These are phyloP conservation scores for Exophiala viscosa DNA, from an alignment of 2,329 filamentous ascomycete genomes.

Conservation along the genomic window DNA sequence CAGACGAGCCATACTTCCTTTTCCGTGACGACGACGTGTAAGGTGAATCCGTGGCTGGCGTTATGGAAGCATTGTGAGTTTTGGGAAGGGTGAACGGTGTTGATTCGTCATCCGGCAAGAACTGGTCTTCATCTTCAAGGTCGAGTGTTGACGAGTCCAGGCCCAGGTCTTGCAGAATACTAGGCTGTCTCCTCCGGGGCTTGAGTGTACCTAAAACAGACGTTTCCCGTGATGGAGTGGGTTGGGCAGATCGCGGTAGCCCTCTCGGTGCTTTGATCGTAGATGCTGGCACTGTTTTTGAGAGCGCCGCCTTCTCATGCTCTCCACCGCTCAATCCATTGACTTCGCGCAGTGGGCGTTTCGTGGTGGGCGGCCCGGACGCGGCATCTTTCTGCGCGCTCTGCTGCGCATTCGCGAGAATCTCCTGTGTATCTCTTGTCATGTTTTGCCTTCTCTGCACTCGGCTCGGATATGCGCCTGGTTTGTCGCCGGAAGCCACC, in stretches of 20 bases:
- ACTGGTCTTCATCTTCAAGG: conserved; percentile 24
- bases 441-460: conserved; percentile 25
- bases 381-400: conserved; percentile 2
- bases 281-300: conserved; percentile 1
- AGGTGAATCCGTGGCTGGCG: conserved; percentile 9
- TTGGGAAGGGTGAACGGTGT: conserved; percentile 17
- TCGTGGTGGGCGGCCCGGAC: background rate
- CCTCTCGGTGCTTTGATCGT: conserved; percentile 7
- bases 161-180: conserved; percentile 25
- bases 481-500: conserved; percentile 24
- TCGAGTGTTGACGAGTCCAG: conserved; percentile 25
- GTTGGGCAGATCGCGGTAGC: conserved; percentile 4
- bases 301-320: background rate
- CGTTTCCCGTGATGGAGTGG: conserved; percentile 22
- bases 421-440: conserved; percentile 17
- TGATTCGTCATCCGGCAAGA: conserved; percentile 27
- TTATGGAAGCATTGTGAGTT: background rate
- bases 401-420: conserved; percentile 12
- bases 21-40: conserved; percentile 20
- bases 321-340: background rate
- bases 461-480: conserved; percentile 23
- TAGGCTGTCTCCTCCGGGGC: conserved; percentile 27
- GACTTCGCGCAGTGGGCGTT: background rate
- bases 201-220: conserved; percentile 27
- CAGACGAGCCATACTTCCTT: conserved; percentile 21